Percentiles rank a stretch among this genome's conserved stretches.
Conservation (phyloP, 2,329 filamentous ascomycete species). For the Lachnellula hyalina region DNA sequence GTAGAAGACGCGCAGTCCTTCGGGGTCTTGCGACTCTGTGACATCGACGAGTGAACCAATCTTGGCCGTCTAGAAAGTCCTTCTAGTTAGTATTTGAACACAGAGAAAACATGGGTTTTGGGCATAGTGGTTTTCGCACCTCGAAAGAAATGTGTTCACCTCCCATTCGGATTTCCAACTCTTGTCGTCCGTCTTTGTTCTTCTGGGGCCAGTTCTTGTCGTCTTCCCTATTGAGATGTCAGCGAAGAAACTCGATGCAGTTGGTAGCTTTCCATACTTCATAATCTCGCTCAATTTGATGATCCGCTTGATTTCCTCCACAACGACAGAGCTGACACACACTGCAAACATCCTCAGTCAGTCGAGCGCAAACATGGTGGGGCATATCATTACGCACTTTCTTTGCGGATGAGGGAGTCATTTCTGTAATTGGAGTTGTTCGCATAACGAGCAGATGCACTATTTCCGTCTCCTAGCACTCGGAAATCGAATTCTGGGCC, state of each 20-base stretch:
- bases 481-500: conserved; percentile 88
- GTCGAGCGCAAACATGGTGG: conserved; percentile 1
- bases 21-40: conserved; percentile 90
- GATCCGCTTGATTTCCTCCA: conserved; percentile 94
- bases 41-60: conserved; percentile 97
- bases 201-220: conserved; percentile 98
- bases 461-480: conserved; percentile 85
- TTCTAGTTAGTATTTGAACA: not conserved
- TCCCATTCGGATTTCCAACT: conserved; percentile 88
- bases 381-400: conserved; percentile 61
- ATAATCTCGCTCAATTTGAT: conserved; percentile 96
- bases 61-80: conserved; percentile 72
- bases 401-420: conserved; percentile 97
- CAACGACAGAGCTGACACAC: conserved; percentile 87
- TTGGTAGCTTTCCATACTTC: conserved; percentile 56
- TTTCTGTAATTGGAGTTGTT: conserved; percentile 99
- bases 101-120: not conserved
- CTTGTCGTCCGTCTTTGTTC: conserved; percentile 97
- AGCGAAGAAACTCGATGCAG: conserved; percentile 15
- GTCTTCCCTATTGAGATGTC: conserved; percentile 66
- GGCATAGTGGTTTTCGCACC: conserved; percentile 42
- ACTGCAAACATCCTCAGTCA: conserved; percentile 49
- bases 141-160: conserved; percentile 98
- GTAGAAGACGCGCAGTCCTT: conserved; percentile 95
- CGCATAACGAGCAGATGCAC: conserved; percentile 90